Percentiles rank a stretch among this genome's conserved stretches.
These are phyloP conservation scores for Penicillium herquei DNA, from an alignment of 495 filamentous ascomycete genomes.

Conservation along the genomic window DNA sequence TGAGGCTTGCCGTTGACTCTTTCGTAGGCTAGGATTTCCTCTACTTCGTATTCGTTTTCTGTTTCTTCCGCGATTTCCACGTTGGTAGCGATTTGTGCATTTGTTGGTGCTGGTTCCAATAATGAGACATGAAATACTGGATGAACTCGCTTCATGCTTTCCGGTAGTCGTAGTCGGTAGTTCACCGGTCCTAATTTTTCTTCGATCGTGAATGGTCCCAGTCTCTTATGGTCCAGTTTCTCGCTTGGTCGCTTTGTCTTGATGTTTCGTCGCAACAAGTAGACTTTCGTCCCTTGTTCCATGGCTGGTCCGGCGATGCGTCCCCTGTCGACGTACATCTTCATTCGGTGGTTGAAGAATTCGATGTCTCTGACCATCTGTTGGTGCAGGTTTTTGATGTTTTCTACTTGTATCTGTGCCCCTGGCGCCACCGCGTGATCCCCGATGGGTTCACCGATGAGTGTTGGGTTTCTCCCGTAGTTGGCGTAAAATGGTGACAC, in stretches of 20 bases:
- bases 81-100: too few relatives aligned
- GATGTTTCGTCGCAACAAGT: constrained; percentile 3
- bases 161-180: constrained; percentile 8
- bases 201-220: constrained; percentile 9
- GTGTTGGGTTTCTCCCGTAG: constrained; percentile 6
- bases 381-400: neutral
- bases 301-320: neutral
- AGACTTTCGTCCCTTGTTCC: constrained; percentile 5
- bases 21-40: too few relatives aligned
- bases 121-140: neutral
- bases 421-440: neutral
- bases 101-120: too few relatives aligned
- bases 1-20: too few relatives aligned
- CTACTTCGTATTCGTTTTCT: too few relatives aligned
- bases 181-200: constrained; percentile 9
- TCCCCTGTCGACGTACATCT: neutral
- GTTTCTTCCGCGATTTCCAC: too few relatives aligned
- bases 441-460: neutral
- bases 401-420: neutral
- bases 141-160: constrained; percentile 6
- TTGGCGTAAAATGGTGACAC: constrained; percentile 20
- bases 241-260: constrained; percentile 5
- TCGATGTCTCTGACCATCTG: too few relatives aligned
- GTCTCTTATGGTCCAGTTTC: constrained; percentile 8
- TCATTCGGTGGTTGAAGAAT: neutral